Evolutionary conservation across 2,329 filamentous ascomycete genomes (phyloP).

Genomic region (Teratosphaeriaceae sp.): DNA sequence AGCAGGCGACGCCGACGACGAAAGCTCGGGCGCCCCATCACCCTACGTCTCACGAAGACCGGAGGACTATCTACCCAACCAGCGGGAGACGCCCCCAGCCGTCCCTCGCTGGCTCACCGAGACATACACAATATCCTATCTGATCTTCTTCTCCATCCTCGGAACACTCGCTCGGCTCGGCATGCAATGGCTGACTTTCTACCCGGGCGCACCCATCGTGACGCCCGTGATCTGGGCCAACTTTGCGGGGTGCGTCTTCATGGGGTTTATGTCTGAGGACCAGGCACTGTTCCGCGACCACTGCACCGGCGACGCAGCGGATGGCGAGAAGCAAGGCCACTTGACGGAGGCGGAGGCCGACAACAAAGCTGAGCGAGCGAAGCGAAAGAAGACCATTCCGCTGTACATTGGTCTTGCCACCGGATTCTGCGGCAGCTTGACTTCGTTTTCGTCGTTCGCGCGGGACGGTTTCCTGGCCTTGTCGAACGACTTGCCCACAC

Average conservation of each 20-base stretch:
- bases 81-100: background rate
- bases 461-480: constrained; percentile 73
- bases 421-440: constrained; percentile 84
- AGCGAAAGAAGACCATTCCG: constrained; percentile 77
- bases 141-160: constrained; percentile 77
- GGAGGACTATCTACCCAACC: constrained; percentile 9
- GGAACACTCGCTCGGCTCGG: constrained; percentile 80
- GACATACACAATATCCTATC: constrained; percentile 65
- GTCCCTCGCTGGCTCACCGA: constrained; percentile 31
- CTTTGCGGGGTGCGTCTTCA: constrained; percentile 68
- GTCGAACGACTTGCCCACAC: constrained; percentile 62
- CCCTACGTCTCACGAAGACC: constrained; percentile 11
- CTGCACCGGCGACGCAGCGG: constrained; percentile 34
- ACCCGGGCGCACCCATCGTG: constrained; percentile 66
- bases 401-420: constrained; percentile 81
- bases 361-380: constrained; percentile 29
- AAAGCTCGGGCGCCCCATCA: constrained; percentile 6
- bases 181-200: constrained; percentile 70
- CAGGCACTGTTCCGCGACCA: constrained; percentile 65
- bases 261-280: constrained; percentile 83
- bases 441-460: constrained; percentile 81
- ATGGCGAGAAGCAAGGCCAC: constrained; percentile 24
- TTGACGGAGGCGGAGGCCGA: constrained; percentile 28
- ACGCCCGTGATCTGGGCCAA: constrained; percentile 84
- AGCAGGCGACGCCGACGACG: constrained; percentile 7